Evolutionary conservation across 2,329 filamentous ascomycete species (phyloP).

Genomic region (Mariannaea elegans): DNA sequence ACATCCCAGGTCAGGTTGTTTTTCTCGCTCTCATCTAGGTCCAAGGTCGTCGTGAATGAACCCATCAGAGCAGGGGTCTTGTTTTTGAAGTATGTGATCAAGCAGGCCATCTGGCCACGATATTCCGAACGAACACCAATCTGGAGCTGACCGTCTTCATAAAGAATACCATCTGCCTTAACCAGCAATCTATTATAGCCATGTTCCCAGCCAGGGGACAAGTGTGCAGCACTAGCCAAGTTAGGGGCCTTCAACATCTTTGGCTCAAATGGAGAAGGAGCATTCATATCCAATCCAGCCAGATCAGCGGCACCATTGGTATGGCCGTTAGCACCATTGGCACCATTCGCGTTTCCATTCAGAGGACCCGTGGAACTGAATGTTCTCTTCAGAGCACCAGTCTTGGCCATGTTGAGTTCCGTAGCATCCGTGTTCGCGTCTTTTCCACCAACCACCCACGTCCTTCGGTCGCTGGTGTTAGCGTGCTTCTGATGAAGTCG

Average conservation of each 20-base stretch:
- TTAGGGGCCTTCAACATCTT: constrained; percentile 77
- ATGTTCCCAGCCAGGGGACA: constrained; percentile 93
- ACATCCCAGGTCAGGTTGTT: constrained; percentile 81
- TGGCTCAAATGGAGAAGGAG: constrained; percentile 63
- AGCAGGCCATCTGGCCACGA: constrained; percentile 90
- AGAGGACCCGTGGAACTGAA: constrained; percentile 71
- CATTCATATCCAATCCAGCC: constrained; percentile 81
- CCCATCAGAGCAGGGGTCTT: constrained; percentile 86
- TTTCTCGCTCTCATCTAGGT: constrained; percentile 76
- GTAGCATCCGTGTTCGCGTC: constrained; percentile 85
- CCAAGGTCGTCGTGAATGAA: constrained; percentile 93
- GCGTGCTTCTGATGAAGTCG: constrained; percentile 94
- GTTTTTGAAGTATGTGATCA: constrained; percentile 97
- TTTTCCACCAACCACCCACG: constrained; percentile 97
- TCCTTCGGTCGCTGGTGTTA: constrained; percentile 91
- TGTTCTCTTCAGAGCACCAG: constrained; percentile 83
- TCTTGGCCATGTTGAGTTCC: constrained; percentile 83
- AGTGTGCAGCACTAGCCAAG: constrained; percentile 87
- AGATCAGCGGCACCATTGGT: constrained; percentile 71
- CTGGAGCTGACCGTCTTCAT: constrained; percentile 94
- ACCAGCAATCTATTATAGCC: constrained; percentile 88
- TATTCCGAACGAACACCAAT: constrained; percentile 94
- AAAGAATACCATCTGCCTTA: constrained; percentile 84
- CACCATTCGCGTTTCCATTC: constrained; percentile 58
- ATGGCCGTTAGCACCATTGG: constrained; percentile 61